A percentile compares a stretch with the other conserved stretches of the same genome.
These are phyloP conservation scores for Evernia prunastri DNA, from an alignment of 495 filamentous ascomycete species.

Conservation along the genomic window DNA sequence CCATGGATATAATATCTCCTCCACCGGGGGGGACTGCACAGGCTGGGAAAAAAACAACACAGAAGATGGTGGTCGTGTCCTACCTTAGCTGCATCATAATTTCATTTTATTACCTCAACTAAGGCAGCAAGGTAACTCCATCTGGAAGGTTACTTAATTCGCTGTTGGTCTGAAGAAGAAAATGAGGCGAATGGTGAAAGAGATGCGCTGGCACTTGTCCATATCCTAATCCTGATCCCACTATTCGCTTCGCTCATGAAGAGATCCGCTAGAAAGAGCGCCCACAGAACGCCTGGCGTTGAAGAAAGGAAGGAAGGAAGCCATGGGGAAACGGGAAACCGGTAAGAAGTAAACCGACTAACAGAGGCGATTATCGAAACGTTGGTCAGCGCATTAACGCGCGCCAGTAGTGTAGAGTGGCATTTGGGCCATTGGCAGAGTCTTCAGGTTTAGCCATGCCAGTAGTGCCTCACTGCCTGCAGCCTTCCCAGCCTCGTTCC, in stretches of 20 bases:
- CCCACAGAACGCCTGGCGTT: neutral
- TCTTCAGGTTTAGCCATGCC: neutral
- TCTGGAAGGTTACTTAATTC: neutral
- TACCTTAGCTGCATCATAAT: neutral
- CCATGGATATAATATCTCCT: neutral
- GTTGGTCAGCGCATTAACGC: constrained; percentile 1
- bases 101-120: too few relatives aligned
- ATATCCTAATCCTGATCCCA: neutral
- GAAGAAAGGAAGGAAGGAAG: neutral
- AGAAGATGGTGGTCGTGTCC: neutral
- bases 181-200: neutral
- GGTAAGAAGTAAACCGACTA: neutral
- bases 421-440: neutral
- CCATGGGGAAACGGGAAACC: too few relatives aligned
- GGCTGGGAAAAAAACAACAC: neutral
- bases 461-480: neutral
- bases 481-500: neutral
- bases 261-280: neutral
- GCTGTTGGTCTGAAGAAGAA: neutral
- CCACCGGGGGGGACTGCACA: neutral
- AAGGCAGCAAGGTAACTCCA: too few relatives aligned
- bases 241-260: too few relatives aligned
- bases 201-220: neutral
- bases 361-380: constrained; percentile 2
- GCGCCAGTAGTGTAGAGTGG: neutral